Percentiles rank a stretch among this genome's conserved stretches.
These are phyloP conservation scores for Lepiota subincarnata DNA, from an alignment of 768 basidiomycete species.

Conservation along the genomic window DNA sequence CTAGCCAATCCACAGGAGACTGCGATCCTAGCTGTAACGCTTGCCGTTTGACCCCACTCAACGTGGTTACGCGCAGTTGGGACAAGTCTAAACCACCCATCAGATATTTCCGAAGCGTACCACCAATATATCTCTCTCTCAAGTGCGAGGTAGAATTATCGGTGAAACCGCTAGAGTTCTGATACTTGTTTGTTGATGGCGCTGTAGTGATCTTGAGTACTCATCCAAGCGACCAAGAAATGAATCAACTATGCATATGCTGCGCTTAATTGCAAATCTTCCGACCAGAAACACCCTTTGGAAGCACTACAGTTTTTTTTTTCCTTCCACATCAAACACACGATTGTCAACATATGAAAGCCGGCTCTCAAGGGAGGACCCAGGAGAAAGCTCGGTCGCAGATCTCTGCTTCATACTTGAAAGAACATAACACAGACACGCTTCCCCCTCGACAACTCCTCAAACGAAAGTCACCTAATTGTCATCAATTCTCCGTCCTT, in stretches of 20 bases:
- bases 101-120: neutral
- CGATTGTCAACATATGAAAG: neutral
- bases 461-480: neutral
- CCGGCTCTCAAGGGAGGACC: neutral
- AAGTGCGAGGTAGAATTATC: constrained; percentile 2
- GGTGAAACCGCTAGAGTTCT: constrained; percentile 4
- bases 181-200: neutral
- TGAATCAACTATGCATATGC: neutral
- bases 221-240: neutral
- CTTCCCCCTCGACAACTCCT: neutral
- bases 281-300: neutral
- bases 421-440: neutral
- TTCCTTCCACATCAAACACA: neutral
- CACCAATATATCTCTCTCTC: too few species aligned
- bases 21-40: too few species aligned
- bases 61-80: neutral
- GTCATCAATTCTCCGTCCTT: constrained; percentile 1
- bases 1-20: neutral
- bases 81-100: neutral
- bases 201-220: neutral
- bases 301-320: neutral
- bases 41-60: too few species aligned
- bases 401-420: neutral
- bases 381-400: constrained; percentile 10
- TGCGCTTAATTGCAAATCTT: neutral